Base-by-base conservation (phyloP, 2,329 filamentous ascomycete species). In the Paecilomyces niveus region DNA sequence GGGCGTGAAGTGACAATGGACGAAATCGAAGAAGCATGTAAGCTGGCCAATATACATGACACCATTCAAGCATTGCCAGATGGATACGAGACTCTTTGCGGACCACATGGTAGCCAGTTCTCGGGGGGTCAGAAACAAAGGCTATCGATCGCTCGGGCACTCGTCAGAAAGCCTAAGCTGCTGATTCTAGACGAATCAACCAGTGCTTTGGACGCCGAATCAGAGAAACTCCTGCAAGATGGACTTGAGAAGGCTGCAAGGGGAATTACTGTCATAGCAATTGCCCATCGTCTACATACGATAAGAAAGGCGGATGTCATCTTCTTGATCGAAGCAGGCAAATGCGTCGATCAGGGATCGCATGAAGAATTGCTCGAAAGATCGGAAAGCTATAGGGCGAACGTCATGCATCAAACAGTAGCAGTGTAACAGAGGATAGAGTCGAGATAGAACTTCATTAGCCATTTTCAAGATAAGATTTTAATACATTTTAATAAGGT, bases 261-360 rank as follows among this genome's bases (percentile, higher is more conserved):
- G 5, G 60, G 65, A 24, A 61, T 63, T 53, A 70, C 67, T 1
- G 66, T 65, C 7, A 61, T 71, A 54, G 65, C 65, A 0, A 65
- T 71, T 31, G 64, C 67, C 1, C 68, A 71, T 63, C 63, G 68
- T 2, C 56, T 71, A 50, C 63, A 61, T 5, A 71, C 69, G 10
- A 62, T 89, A 35, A 87, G 89, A 68, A 88, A 91, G 64, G 89
- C 89, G 1, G 87, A 94, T 69, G 78, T 88, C 15, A 93, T 93
- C 54, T 91, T 89, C 66, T 87, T 93, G 7, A 83, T 94, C 50
- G 88, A 89, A 33, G 81, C 84, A 59, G 87, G 89, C 8, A 81
- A 70, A 32, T 81, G 88, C 54, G 77, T 84, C 2, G 85, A 89
- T 67, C 73, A 77, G 57, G 86, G 88, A n/a, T 80, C 80, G 21